Conservation (phyloP, 2,329 filamentous ascomycete species). For the Monosporascus sp. region DNA sequence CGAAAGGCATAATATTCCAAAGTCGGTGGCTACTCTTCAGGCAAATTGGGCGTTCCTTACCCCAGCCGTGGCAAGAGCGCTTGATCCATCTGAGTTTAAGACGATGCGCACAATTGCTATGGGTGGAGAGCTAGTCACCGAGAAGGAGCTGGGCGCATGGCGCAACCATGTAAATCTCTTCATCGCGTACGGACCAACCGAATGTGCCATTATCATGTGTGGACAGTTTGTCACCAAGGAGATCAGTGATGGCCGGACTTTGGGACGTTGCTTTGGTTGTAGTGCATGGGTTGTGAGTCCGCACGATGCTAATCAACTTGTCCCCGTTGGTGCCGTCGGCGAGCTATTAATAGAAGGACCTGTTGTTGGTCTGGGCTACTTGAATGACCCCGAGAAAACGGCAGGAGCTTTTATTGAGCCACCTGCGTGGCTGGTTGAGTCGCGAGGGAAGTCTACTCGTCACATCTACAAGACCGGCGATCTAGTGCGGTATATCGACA, state of each 20-base stretch:
- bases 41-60: neutral
- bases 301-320: neutral
- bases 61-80: neutral
- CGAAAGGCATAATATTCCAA: neutral
- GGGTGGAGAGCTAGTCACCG: neutral
- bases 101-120: neutral
- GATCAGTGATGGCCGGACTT: neutral
- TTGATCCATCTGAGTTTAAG: neutral
- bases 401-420: neutral
- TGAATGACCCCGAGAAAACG: neutral
- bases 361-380: neutral
- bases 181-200: neutral
- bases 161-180: neutral
- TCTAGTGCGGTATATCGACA: conserved; percentile 26
- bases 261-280: neutral
- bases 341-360: neutral
- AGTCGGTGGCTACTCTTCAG: neutral
- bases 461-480: conserved; percentile 35
- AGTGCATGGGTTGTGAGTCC: neutral
- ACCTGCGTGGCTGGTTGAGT: neutral
- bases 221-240: neutral
- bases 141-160: neutral
- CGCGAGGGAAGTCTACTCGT: conserved; percentile 1
- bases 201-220: neutral
- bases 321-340: neutral